Conservation (phyloP, 192 early-diverging fungal genomes). For the Backusella psychrophila region DNA sequence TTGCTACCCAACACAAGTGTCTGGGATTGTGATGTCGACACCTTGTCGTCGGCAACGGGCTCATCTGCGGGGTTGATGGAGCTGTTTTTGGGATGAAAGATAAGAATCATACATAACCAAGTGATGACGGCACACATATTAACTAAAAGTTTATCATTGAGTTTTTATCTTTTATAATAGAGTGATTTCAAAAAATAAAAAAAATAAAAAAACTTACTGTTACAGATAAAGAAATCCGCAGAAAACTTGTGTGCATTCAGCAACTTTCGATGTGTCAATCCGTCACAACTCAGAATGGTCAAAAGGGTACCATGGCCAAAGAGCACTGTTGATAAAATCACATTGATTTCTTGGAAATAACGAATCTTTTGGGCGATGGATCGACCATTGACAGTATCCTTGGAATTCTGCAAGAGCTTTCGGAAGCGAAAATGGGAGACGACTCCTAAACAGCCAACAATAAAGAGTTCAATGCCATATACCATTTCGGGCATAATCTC, state of each 20-base stretch:
- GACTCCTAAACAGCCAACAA: conserved; percentile 26
- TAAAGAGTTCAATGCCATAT: conserved; percentile 25
- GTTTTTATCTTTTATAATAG: too few relatives aligned
- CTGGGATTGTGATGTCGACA: background rate
- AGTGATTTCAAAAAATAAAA: too few relatives aligned
- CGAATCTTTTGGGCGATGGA: conserved; percentile 19
- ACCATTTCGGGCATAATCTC: conserved; percentile 35
- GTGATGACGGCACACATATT: conserved; percentile 17
- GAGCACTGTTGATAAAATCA: conserved; percentile 14
- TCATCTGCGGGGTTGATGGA: background rate
- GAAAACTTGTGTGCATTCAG: conserved; percentile 29
- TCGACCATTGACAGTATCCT: conserved; percentile 10
- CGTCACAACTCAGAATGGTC: conserved; percentile 35
- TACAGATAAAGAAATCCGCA: conserved; percentile 36
- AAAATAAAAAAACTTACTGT: conserved; percentile 31
- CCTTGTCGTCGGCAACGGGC: background rate
- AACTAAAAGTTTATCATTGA: background rate
- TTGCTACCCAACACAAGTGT: background rate
- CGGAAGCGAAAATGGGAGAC: conserved; percentile 34
- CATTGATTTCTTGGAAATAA: conserved; percentile 34
- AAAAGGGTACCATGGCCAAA: conserved; percentile 16
- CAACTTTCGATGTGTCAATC: conserved; percentile 23
- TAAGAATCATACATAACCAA: conserved; percentile 28
- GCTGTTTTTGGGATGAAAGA: conserved; percentile 26
- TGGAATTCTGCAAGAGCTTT: conserved; percentile 20